phyloP scores from a whole-genome alignment of 495 filamentous ascomycete genomes.

The Collariella sp. region DNA sequence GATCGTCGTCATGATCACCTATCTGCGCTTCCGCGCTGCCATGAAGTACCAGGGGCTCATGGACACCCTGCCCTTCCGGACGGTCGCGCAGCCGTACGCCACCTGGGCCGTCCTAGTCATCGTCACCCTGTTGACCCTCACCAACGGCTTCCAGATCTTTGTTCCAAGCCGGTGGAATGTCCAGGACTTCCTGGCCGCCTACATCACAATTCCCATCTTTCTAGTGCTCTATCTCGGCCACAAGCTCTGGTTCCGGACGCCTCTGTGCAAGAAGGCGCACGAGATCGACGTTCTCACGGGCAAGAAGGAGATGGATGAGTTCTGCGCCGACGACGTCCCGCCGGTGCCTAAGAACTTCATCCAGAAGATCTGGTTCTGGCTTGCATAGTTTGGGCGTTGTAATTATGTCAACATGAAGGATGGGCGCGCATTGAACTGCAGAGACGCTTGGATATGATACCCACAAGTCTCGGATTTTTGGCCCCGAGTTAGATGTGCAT shows the following conservation, averaged over 20 bases:
- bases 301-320: constrained; percentile 44
- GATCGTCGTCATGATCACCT: constrained; percentile 42
- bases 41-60: constrained; percentile 30
- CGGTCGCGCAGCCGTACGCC: constrained; percentile 35
- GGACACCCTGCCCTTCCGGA: constrained; percentile 33
- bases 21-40: constrained; percentile 41
- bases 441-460: too few relatives aligned
- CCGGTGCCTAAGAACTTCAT: constrained; percentile 33
- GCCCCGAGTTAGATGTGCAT: too few relatives aligned
- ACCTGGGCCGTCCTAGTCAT: constrained; percentile 32
- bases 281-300: constrained; percentile 41
- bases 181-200: constrained; percentile 38
- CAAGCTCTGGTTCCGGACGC: constrained; percentile 30
- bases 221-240: constrained; percentile 34
- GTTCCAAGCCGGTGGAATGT: constrained; percentile 27
- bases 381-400: constrained; percentile 25
- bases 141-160: constrained; percentile 43
- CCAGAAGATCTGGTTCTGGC: constrained; percentile 41
- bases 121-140: constrained; percentile 35
- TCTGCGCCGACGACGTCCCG: constrained; percentile 31
- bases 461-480: too few relatives aligned
- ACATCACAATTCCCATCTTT: constrained; percentile 42
- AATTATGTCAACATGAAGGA: background rate
- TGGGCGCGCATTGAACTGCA: too few relatives aligned
- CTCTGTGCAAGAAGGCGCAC: constrained; percentile 19